Evolutionary conservation across 306 rosid species (phyloP).

Genomic region (Psophocarpus tetragonolobus): DNA sequence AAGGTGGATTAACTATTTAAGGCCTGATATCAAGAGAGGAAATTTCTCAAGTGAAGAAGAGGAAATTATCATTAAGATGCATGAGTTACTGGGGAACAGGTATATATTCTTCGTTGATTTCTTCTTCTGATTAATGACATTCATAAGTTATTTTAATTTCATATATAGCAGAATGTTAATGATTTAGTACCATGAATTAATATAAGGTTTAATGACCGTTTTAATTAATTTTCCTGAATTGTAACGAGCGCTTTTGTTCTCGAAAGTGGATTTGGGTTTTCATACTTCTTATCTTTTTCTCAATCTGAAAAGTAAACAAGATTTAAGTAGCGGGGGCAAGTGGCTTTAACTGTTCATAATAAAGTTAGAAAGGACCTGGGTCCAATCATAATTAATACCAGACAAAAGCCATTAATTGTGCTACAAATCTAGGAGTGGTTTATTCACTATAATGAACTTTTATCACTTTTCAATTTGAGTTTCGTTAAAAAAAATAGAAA

Average conservation of each 20-base stretch:
- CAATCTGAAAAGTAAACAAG: not conserved
- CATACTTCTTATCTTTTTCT: not conserved
- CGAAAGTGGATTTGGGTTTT: not conserved
- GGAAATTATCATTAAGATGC: slow-evolving; percentile 59
- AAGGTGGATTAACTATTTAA: slow-evolving; percentile 76
- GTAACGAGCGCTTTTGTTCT: not conserved
- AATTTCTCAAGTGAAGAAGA: slow-evolving; percentile 77
- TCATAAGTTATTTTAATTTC: no score
- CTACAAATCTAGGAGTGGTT: not conserved
- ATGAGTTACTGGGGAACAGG: slow-evolving; percentile 81
- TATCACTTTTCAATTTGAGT: not conserved
- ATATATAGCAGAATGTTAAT: no score
- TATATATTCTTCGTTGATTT: not conserved
- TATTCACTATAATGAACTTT: not conserved
- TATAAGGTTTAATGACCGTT: not conserved
- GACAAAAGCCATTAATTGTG: not conserved
- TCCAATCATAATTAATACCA: not conserved
- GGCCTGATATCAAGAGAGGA: slow-evolving; percentile 87
- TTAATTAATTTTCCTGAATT: not conserved
- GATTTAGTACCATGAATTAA: not conserved
- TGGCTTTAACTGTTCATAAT: not conserved
- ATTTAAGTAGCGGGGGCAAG: not conserved
- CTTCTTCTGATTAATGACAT: not conserved
- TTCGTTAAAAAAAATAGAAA: not conserved
- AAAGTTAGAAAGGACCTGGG: not conserved